phyloP scores from a whole-genome alignment of 495 filamentous ascomycete species.

The Xylaria scruposa region DNA sequence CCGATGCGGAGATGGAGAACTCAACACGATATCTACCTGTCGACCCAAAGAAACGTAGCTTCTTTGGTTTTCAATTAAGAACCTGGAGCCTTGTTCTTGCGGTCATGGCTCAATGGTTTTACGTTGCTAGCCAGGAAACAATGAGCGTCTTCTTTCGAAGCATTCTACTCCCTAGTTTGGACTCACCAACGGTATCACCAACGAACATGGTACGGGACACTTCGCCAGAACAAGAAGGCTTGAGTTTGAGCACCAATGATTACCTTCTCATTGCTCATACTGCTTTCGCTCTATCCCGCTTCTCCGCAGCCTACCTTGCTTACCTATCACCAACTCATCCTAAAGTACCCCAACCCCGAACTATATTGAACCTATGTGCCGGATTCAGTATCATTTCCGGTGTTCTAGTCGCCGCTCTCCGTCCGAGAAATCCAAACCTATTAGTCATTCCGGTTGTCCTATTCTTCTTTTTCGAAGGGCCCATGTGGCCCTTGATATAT shows the following conservation, averaged over 20 bases:
- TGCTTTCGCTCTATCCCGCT: constrained; percentile 56
- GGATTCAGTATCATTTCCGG: constrained; percentile 53
- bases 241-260: constrained; percentile 63
- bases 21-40: constrained; percentile 50
- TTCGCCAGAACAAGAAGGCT: constrained; percentile 42
- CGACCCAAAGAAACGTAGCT: constrained; percentile 45
- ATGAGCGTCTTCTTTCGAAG: constrained; percentile 70
- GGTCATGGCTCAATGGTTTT: constrained; percentile 74
- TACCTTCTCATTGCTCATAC: constrained; percentile 56
- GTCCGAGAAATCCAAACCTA: constrained; percentile 55
- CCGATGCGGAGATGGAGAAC: constrained; percentile 56
- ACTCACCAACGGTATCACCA: constrained; percentile 46
- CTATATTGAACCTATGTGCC: constrained; percentile 56
- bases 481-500: constrained; percentile 75
- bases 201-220: constrained; percentile 49
- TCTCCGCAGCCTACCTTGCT: constrained; percentile 54
- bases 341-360: constrained; percentile 57
- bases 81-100: constrained; percentile 63
- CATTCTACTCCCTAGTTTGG: constrained; percentile 48
- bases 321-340: constrained; percentile 58
- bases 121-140: constrained; percentile 74
- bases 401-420: constrained; percentile 55
- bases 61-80: constrained; percentile 46
- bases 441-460: constrained; percentile 64
- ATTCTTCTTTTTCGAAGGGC: constrained; percentile 72